A percentile compares a stretch with the other conserved stretches of the same genome.
phyloP scores from a whole-genome alignment of 345 rosid genomes.

The Hypericum perforatum region DNA sequence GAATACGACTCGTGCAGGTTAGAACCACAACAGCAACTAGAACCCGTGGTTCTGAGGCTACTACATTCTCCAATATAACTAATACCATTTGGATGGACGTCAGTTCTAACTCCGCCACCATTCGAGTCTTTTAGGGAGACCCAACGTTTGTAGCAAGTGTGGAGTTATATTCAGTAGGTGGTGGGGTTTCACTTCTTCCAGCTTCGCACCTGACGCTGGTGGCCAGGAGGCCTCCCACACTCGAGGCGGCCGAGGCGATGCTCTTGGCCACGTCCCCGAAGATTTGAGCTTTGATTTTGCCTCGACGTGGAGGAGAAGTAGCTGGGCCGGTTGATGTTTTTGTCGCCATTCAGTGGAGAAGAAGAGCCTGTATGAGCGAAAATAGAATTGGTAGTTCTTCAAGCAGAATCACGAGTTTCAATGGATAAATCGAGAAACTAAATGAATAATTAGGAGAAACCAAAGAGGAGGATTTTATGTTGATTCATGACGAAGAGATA shows the following conservation, averaged over 20 bases:
- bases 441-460: too few species aligned
- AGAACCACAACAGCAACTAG: too few species aligned
- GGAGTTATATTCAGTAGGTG: conserved; percentile 8
- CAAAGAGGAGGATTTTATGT: too few species aligned
- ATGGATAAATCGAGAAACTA: too few species aligned
- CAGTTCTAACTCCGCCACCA: too few species aligned
- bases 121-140: too few species aligned
- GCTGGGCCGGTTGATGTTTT: background rate
- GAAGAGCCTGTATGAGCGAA: background rate
- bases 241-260: conserved; percentile 9
- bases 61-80: too few species aligned
- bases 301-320: conserved; percentile 11
- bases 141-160: background rate
- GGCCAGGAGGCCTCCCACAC: background rate
- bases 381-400: background rate
- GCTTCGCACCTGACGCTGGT: background rate
- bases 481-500: too few species aligned
- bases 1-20: too few species aligned
- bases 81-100: too few species aligned
- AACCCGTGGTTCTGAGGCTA: too few species aligned
- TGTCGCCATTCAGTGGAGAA: background rate
- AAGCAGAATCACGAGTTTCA: too few species aligned
- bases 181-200: conserved; percentile 12
- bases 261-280: conserved; percentile 10
- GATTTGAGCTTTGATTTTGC: conserved; percentile 17